These are phyloP conservation scores for Candida verbasci DNA, from an alignment of 805 yeast species.

Conservation along the genomic window DNA sequence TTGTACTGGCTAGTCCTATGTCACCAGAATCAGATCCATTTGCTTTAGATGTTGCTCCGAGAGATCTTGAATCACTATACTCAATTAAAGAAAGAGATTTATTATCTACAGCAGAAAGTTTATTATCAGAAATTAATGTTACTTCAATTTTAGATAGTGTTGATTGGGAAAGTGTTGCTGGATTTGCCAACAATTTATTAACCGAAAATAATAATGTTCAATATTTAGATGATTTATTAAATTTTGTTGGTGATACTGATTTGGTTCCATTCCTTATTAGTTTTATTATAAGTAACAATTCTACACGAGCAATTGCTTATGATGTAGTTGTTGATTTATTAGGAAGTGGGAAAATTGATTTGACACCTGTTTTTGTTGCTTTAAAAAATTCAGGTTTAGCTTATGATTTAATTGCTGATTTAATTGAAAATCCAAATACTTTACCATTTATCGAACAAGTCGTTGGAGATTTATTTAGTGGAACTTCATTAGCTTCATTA, in stretches of 20 bases:
- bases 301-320: conserved; percentile 16
- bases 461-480: conserved; percentile 13
- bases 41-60: conserved; percentile 3
- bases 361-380: conserved; percentile 23
- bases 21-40: conserved; percentile 6
- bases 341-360: conserved; percentile 14
- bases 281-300: conserved; percentile 20
- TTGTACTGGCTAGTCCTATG: conserved; percentile 5
- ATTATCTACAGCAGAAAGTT: conserved; percentile 15
- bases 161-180: conserved; percentile 24
- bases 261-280: conserved; percentile 21
- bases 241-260: conserved; percentile 18
- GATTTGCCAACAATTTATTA: conserved; percentile 22
- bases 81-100: conserved; percentile 13
- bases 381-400: conserved; percentile 27
- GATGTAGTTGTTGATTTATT: conserved; percentile 14
- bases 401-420: conserved; percentile 20
- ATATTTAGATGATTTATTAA: conserved; percentile 20
- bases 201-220: conserved; percentile 16
- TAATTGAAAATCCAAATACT: conserved; percentile 17
- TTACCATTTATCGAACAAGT: conserved; percentile 21
- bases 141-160: conserved; percentile 10
- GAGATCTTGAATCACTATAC: conserved; percentile 6
- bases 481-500: conserved; percentile 6
- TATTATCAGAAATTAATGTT: conserved; percentile 9